Evolutionary conservation across 768 basidiomycete species (phyloP).

Genomic region (Pilatotrama ljubarskyi): DNA sequence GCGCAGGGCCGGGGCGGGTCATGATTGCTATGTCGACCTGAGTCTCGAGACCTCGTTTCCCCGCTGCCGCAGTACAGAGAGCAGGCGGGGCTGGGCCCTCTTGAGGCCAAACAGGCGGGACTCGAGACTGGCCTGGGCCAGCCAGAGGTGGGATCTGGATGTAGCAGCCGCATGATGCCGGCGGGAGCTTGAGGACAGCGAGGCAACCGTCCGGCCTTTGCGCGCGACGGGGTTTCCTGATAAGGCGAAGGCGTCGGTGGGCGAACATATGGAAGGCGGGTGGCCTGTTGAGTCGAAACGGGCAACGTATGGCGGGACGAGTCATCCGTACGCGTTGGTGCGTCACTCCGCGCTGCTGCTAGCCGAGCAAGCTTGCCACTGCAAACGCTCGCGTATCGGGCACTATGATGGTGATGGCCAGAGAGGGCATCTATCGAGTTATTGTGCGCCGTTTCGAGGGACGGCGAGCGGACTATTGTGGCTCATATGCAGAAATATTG

Average conservation of each 20-base stretch:
- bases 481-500: conserved; percentile 1
- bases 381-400: background rate
- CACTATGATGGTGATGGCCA: background rate
- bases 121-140: conserved; percentile 3
- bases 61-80: no score
- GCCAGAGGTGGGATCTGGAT: background rate
- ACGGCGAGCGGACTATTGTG: conserved; percentile 4
- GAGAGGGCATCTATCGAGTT: background rate
- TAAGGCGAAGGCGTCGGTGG: conserved; percentile 1
- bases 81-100: background rate
- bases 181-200: conserved; percentile 8
- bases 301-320: conserved; percentile 1
- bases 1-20: background rate
- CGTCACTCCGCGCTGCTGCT: background rate
- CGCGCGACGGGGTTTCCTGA: conserved; percentile 1
- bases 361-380: background rate
- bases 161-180: background rate
- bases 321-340: background rate
- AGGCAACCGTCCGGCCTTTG: background rate
- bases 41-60: background rate
- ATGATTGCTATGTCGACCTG: conserved; percentile 10
- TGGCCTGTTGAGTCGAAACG: background rate
- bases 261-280: background rate
- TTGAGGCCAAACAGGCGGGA: background rate
- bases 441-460: conserved; percentile 15